phyloP scores from a whole-genome alignment of 257 asterid species.

The Solanum clarkiae region DNA sequence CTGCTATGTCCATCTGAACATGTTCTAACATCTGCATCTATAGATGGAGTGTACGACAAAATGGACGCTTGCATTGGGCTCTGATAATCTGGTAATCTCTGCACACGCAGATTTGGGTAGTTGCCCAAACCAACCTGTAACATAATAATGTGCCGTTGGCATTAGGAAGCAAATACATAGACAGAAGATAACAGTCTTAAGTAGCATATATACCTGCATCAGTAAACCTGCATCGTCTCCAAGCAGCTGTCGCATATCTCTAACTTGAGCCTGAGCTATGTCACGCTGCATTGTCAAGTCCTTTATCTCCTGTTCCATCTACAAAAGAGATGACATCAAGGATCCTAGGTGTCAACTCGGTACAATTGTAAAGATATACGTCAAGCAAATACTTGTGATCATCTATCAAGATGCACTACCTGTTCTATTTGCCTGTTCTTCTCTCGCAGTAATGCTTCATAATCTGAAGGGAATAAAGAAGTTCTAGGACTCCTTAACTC shows the following conservation, averaged over 20 bases:
- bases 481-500: constrained; percentile 53
- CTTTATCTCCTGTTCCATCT: constrained; percentile 72
- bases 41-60: constrained; percentile 30
- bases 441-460: constrained; percentile 39
- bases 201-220: constrained; percentile 28
- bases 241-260: constrained; percentile 45
- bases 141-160: background rate
- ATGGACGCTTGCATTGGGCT: constrained; percentile 16
- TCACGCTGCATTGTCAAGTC: constrained; percentile 75
- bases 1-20: constrained; percentile 54
- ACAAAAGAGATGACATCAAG: constrained; percentile 1
- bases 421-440: constrained; percentile 71
- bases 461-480: constrained; percentile 22
- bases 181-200: background rate
- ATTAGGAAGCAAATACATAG: background rate
- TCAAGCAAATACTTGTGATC: background rate
- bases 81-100: constrained; percentile 28
- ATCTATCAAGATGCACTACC: constrained; percentile 27
- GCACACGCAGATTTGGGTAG: constrained; percentile 61
- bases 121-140: constrained; percentile 50
- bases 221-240: constrained; percentile 36
- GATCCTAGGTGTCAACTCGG: background rate
- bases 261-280: constrained; percentile 70
- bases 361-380: background rate
- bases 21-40: constrained; percentile 26